phyloP scores from a whole-genome alignment of 208 protist genomes.

The Crithidia acanthocephali region DNA sequence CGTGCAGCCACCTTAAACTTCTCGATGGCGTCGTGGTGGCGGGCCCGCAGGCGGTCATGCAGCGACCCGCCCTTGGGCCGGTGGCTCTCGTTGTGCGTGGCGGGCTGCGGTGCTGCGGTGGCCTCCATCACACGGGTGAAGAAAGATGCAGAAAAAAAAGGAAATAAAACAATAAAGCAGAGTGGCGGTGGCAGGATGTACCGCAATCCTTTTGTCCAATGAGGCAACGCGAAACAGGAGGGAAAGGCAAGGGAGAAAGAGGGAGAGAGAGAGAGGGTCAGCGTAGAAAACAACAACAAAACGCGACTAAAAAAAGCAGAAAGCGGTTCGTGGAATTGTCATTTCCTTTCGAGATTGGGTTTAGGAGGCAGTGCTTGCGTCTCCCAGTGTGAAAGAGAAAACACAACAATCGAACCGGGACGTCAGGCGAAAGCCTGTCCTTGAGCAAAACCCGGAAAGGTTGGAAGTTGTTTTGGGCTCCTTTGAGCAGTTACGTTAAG shows the following conservation, averaged over 20 bases:
- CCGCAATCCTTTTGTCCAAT: neutral
- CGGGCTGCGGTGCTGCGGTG: neutral
- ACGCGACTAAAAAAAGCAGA: too few relatives aligned
- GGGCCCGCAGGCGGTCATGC: constrained; percentile 44
- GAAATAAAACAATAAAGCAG: neutral
- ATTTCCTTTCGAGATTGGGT: too few relatives aligned
- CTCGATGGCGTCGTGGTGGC: constrained; percentile 47
- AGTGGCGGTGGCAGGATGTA: neutral
- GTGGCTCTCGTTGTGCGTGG: neutral
- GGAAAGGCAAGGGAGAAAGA: neutral
- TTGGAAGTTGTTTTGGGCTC: too few relatives aligned
- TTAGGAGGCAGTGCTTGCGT: too few relatives aligned
- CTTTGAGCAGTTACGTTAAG: too few relatives aligned
- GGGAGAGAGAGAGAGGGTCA: neutral
- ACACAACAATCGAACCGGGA: too few relatives aligned
- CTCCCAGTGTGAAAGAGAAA: too few relatives aligned
- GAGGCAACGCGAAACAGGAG: too few relatives aligned
- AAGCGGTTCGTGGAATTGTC: too few relatives aligned
- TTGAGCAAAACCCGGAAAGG: too few relatives aligned
- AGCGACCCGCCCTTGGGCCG: constrained; percentile 15
- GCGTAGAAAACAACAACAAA: neutral
- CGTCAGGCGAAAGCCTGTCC: too few relatives aligned
- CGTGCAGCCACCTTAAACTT: constrained; percentile 48
- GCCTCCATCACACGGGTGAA: neutral
- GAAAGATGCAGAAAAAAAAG: neutral